Evolutionary conservation across 2,329 filamentous ascomycete species (phyloP).

Genomic region (Emergomyces pasteurianus): DNA sequence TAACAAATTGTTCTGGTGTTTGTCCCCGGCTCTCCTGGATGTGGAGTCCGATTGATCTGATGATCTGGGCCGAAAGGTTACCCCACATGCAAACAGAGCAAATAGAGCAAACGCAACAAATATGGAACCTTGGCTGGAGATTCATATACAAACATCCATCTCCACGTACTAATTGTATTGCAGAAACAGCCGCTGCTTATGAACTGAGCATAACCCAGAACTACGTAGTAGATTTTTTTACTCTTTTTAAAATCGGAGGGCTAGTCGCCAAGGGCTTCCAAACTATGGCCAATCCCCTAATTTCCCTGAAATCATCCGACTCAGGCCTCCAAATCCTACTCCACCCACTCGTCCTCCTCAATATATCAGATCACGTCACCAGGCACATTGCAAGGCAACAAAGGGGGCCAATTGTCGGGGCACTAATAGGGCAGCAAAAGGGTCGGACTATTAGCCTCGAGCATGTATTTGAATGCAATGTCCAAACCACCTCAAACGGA

Average conservation of each 20-base stretch:
- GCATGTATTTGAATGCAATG: slow-evolving; percentile 77
- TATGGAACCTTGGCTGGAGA: background rate
- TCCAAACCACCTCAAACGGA: slow-evolving; percentile 39
- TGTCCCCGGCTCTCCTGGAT: background rate
- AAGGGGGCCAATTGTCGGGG: slow-evolving; percentile 66
- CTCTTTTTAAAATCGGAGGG: background rate
- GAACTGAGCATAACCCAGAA: background rate
- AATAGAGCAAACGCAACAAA: slow-evolving; percentile 7
- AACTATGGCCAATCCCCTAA: slow-evolving; percentile 49
- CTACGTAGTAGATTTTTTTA: background rate
- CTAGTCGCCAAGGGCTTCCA: background rate
- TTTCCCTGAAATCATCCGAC: slow-evolving; percentile 59
- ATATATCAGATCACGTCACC: slow-evolving; percentile 93
- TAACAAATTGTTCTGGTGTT: background rate
- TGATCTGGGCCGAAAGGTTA: background rate
- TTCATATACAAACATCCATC: background rate
- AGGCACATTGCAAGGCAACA: slow-evolving; percentile 71
- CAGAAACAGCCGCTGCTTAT: background rate
- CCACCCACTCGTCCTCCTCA: slow-evolving; percentile 89
- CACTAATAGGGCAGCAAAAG: slow-evolving; percentile 82
- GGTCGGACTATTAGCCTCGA: slow-evolving; percentile 85
- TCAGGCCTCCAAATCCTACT: slow-evolving; percentile 68
- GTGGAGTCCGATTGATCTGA: slow-evolving; percentile 4
- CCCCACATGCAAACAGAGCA: slow-evolving; percentile 12
- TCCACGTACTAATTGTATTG: background rate